Evolutionary conservation across 192 early-diverging fungal species (phyloP), one percentile per base, ranked within the genome.

Genomic region (Coemansia sp.): DNA sequence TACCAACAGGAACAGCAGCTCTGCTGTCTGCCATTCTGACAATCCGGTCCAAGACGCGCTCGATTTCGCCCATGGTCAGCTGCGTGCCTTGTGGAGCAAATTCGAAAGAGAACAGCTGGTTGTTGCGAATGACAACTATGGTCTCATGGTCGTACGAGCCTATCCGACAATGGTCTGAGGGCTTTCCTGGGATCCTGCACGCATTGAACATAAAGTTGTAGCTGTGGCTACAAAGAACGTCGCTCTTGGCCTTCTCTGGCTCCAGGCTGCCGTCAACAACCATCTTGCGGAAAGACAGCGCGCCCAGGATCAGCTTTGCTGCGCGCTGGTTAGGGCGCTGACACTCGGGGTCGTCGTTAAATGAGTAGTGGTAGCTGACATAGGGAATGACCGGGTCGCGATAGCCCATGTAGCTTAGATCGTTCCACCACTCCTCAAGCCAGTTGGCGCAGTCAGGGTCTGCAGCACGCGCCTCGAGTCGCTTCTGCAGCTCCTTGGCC

Each of bases 191-290:
- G 61, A 96, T 91, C 57, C 97, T 90, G 78, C 92, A 94, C 22
- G 94, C 89, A 75, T 97, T 95, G 87, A 99, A 99, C 92, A 99
- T 89, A 77, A 89, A 95, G 82, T 93, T 91, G 87, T 95, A 97
- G 59, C 93, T 93, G 52, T 93, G 87, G 74, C 89, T 91, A 66
- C 92, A 94, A 61, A 99, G 78, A 29, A 95, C 89, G 11, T 77
- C 71, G 48, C 80, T 77, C 69, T 89, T 90, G 36, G 77, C 80
- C 72, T 84, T 88, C 69, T 99, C 97, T 20, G 93, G 93, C 56
- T 89, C 82, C n/a, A 97, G 80, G 32, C 80, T 83, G 50, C 90
- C 87, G 36, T 86, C 88, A 38, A 90, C 88, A 20, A 97, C 83
- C 64, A 84, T 77, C 16, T 85, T 79, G 67, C 93, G 88, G 84